Evolutionary conservation across 192 early-diverging fungal genomes (phyloP).

Genomic region (Backusella macrospora): DNA sequence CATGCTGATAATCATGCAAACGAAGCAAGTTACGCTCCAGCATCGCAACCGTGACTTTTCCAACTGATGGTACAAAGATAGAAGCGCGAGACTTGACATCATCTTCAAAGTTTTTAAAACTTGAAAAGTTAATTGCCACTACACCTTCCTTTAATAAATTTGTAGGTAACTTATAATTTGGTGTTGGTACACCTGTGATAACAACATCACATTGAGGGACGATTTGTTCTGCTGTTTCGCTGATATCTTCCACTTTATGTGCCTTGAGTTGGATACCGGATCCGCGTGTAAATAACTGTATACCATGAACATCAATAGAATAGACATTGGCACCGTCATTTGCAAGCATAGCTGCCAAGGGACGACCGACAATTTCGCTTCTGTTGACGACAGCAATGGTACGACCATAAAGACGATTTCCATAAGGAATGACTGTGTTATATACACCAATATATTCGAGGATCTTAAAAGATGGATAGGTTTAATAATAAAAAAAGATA

Average conservation of each 20-base stretch:
- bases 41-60: conserved; percentile 99
- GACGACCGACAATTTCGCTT: conserved; percentile 97
- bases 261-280: conserved; percentile 59
- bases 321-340: conserved; percentile 98
- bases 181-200: conserved; percentile 94
- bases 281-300: conserved; percentile 79
- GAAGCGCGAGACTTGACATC: conserved; percentile 89
- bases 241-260: conserved; percentile 74
- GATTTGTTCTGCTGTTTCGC: conserved; percentile 74
- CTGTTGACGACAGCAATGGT: conserved; percentile 95
- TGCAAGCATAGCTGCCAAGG: conserved; percentile 93
- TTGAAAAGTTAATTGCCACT: conserved; percentile 96
- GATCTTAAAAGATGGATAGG: conserved; percentile 46
- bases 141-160: conserved; percentile 90
- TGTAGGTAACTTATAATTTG: conserved; percentile 87
- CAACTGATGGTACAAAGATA: conserved; percentile 95
- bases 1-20: conserved; percentile 73
- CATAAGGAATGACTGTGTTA: conserved; percentile 84
- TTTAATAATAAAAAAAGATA: background rate
- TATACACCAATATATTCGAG: conserved; percentile 96
- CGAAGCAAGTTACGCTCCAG: conserved; percentile 94
- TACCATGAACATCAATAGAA: conserved; percentile 90
- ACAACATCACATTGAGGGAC: conserved; percentile 92
- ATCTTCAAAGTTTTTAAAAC: conserved; percentile 92
- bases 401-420: conserved; percentile 93